These are phyloP conservation scores for Pyrrhoderma lamaoense DNA, from an alignment of 1,284 basidiomycete genomes.

Conservation along the genomic window DNA sequence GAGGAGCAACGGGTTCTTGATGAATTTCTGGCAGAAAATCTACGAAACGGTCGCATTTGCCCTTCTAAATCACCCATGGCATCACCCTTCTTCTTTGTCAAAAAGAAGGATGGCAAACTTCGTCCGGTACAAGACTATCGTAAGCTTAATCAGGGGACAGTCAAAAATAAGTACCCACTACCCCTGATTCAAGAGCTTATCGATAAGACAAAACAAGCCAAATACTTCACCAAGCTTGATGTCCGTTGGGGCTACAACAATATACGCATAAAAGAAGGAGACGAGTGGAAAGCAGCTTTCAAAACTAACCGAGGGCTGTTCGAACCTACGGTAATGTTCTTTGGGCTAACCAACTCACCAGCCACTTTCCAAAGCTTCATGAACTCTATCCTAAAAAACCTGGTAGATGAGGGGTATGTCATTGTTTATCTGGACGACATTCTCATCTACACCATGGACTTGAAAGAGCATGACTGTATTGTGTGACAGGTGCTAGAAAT, in stretches of 20 bases:
- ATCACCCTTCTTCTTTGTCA: constrained; percentile 39
- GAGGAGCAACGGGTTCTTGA: too few species aligned
- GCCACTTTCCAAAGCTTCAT: constrained; percentile 26
- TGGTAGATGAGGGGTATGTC: neutral
- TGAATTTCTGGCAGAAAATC: too few species aligned
- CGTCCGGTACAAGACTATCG: constrained; percentile 38
- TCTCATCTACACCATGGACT: too few species aligned
- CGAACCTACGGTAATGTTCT: constrained; percentile 29
- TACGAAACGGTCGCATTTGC: too few species aligned
- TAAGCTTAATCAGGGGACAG: constrained; percentile 33
- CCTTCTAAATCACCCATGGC: constrained; percentile 31
- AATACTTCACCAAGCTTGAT: constrained; percentile 29
- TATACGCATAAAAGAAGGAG: constrained; percentile 15
- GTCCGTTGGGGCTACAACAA: constrained; percentile 25
- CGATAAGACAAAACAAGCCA: constrained; percentile 23
- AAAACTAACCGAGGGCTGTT: constrained; percentile 26
- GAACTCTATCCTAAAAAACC: constrained; percentile 14
- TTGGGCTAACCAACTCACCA: constrained; percentile 34
- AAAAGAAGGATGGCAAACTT: constrained; percentile 37
- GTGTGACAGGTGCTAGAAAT: too few species aligned
- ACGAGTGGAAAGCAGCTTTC: constrained; percentile 22
- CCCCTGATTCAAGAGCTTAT: constrained; percentile 33
- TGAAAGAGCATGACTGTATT: too few species aligned
- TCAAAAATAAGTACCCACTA: constrained; percentile 34
- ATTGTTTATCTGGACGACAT: too few species aligned